phyloP scores from a whole-genome alignment of 768 basidiomycete genomes.

The Lentinula sp. region DNA sequence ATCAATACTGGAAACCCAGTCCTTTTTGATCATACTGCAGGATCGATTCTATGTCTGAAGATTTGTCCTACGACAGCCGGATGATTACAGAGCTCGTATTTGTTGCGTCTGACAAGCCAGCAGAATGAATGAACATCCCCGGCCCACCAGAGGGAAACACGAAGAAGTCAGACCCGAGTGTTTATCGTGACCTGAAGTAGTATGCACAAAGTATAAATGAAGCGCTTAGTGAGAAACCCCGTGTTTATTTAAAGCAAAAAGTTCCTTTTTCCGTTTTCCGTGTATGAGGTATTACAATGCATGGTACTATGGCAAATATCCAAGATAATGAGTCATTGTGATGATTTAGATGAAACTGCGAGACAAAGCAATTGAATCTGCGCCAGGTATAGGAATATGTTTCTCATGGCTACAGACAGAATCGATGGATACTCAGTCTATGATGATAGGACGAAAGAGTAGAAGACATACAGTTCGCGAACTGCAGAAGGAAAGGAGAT shows the following conservation, averaged over 20 bases:
- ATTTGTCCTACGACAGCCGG: constrained; percentile 34
- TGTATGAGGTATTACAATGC: neutral
- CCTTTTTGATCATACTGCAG: constrained; percentile 14
- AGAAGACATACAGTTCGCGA: constrained; percentile 46
- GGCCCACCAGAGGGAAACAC: neutral
- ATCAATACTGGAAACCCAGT: no score
- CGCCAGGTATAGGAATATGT: constrained; percentile 28
- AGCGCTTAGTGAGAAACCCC: neutral
- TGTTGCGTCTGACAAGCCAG: constrained; percentile 39
- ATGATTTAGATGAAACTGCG: neutral
- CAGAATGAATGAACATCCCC: constrained; percentile 4
- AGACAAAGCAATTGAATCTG: constrained; percentile 10
- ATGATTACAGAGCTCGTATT: constrained; percentile 42
- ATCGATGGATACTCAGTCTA: neutral
- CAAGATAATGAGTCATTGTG: neutral
- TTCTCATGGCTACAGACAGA: constrained; percentile 20
- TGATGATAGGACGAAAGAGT: neutral
- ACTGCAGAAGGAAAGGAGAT: constrained; percentile 27
- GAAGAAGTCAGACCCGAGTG: neutral
- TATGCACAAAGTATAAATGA: neutral
- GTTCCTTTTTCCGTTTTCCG: no score
- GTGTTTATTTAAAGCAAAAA: no score
- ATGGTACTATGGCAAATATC: neutral
- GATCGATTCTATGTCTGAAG: constrained; percentile 34
- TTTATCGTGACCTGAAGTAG: neutral